These are phyloP conservation scores for Dipodascus geniculatus DNA, from an alignment of 805 yeast genomes.

Conservation along the genomic window DNA sequence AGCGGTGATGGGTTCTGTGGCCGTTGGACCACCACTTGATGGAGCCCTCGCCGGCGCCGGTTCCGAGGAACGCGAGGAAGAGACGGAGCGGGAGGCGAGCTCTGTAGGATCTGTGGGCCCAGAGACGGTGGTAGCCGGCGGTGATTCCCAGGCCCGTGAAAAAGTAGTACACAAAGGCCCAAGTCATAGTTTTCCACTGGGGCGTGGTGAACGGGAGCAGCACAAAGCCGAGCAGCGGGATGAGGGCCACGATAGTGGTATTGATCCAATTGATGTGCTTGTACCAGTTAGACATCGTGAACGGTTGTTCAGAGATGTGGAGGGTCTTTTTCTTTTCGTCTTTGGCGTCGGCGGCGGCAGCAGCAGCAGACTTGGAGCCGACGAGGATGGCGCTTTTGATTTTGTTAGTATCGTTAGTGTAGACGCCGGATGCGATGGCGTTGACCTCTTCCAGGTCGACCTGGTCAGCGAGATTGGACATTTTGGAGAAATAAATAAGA, in stretches of 20 bases:
- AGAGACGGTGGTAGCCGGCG: conserved; percentile 74
- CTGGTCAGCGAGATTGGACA: conserved; percentile 11
- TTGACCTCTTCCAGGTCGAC: conserved; percentile 22
- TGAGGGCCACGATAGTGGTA: conserved; percentile 38
- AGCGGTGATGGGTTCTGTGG: conserved; percentile 86
- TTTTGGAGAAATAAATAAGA: neutral
- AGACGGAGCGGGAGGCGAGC: conserved; percentile 35
- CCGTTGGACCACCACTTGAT: conserved; percentile 69
- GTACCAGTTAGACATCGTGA: conserved; percentile 64
- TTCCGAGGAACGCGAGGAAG: conserved; percentile 47
- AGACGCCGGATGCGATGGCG: conserved; percentile 26
- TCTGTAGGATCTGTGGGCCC: conserved; percentile 49
- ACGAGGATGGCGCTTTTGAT: conserved; percentile 19
- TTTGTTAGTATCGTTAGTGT: conserved; percentile 16
- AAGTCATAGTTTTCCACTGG: conserved; percentile 37
- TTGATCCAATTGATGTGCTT: conserved; percentile 69
- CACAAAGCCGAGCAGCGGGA: conserved; percentile 42
- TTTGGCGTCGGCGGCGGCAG: conserved; percentile 8
- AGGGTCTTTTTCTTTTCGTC: conserved; percentile 15
- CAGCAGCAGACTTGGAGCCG: neutral
- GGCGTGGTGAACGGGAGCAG: conserved; percentile 36
- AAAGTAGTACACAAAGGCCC: conserved; percentile 44
- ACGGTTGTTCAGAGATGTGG: conserved; percentile 62
- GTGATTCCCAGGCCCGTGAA: conserved; percentile 63
- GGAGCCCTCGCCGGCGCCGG: conserved; percentile 67